Evolutionary conservation across 164 flowering plant species (phyloP).

Genomic region (Litsea cubeba): DNA sequence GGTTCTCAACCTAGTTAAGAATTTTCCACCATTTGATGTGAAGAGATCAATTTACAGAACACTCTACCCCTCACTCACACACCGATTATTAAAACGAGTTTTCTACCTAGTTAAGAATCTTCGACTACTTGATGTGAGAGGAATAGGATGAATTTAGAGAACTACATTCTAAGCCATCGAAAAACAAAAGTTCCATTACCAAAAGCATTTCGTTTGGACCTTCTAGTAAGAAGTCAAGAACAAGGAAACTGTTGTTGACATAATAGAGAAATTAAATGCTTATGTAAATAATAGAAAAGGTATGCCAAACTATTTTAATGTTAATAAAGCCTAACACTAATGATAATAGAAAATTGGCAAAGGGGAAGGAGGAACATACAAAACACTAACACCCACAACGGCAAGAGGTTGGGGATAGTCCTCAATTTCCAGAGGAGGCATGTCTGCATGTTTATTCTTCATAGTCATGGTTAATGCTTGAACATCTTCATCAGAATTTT

Average conservation of each 20-base stretch:
- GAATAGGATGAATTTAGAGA: too few relatives aligned
- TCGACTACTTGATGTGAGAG: too few relatives aligned
- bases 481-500: slow-evolving; percentile 20
- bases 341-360: background rate
- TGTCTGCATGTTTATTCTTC: slow-evolving; percentile 21
- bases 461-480: slow-evolving; percentile 8
- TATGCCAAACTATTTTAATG: background rate
- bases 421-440: slow-evolving; percentile 42
- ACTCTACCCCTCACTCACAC: too few relatives aligned
- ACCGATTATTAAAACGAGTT: too few relatives aligned
- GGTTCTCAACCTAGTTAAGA: too few relatives aligned
- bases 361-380: slow-evolving; percentile 48
- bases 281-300: background rate
- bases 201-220: background rate
- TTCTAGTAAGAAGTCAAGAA: background rate
- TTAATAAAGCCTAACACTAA: background rate
- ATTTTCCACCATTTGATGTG: too few relatives aligned
- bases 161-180: too few relatives aligned
- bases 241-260: background rate
- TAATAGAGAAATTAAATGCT: background rate
- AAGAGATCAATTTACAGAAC: too few relatives aligned
- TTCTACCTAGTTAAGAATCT: too few relatives aligned
- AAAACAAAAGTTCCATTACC: too few relatives aligned
- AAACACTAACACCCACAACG: slow-evolving; percentile 83
- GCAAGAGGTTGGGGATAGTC: slow-evolving; percentile 86